phyloP scores from a whole-genome alignment of 306 rosid genomes.

The Betula pendula region DNA sequence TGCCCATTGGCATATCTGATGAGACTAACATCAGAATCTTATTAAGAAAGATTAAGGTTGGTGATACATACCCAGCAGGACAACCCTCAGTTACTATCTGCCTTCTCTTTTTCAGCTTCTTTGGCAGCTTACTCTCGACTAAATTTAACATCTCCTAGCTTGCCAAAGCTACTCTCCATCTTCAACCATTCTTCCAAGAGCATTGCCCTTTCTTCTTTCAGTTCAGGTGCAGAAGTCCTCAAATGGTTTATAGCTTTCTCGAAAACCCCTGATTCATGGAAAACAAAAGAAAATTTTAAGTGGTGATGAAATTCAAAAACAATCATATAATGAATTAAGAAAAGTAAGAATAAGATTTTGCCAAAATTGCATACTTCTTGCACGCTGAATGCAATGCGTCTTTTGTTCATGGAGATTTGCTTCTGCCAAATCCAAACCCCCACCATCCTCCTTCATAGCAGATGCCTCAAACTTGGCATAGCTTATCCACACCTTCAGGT shows the following conservation, averaged over 20 bases:
- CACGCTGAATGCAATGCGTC: slow-evolving; percentile 58
- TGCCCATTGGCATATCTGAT: background rate
- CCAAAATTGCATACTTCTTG: slow-evolving; percentile 64
- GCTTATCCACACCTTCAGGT: slow-evolving; percentile 90
- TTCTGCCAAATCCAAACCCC: slow-evolving; percentile 36
- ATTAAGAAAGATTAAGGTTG: background rate
- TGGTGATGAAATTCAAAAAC: slow-evolving; percentile 12
- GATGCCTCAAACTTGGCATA: slow-evolving; percentile 86
- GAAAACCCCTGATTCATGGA: slow-evolving; percentile 64
- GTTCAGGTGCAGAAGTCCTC: slow-evolving; percentile 82
- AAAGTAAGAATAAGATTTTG: slow-evolving; percentile 10
- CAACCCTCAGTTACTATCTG: slow-evolving; percentile 70
- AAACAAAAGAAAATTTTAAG: background rate
- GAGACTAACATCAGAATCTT: background rate
- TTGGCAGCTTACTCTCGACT: slow-evolving; percentile 85
- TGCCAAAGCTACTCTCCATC: slow-evolving; percentile 69
- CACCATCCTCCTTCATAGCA: slow-evolving; percentile 37
- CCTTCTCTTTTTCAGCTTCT: slow-evolving; percentile 89
- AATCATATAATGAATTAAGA: slow-evolving; percentile 5
- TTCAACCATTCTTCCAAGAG: slow-evolving; percentile 90
- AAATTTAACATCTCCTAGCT: slow-evolving; percentile 72
- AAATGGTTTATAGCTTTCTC: slow-evolving; percentile 78
- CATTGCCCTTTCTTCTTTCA: slow-evolving; percentile 95
- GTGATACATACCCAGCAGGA: slow-evolving; percentile 64
- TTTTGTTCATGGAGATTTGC: slow-evolving; percentile 44